Conservation (phyloP, 148 eudicot species). For the Nepenthes gracilis region DNA sequence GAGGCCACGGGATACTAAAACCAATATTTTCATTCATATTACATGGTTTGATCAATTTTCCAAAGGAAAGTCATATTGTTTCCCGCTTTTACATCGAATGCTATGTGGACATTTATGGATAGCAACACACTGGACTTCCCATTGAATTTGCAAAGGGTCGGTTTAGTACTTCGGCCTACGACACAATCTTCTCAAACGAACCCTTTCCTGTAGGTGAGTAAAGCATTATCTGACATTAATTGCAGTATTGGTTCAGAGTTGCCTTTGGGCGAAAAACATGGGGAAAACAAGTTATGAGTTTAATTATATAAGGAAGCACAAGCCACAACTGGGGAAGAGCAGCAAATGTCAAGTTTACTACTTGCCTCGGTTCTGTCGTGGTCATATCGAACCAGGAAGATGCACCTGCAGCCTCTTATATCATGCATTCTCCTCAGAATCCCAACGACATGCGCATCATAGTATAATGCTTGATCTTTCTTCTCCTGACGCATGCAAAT, state of each 20-base stretch:
- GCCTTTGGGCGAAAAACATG: too few species aligned
- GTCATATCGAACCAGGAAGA: not conserved
- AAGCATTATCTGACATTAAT: not conserved
- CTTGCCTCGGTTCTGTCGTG: not conserved
- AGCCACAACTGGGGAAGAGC: not conserved
- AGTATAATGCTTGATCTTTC: constrained; percentile 61
- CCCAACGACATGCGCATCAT: constrained; percentile 54
- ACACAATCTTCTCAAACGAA: constrained; percentile 66
- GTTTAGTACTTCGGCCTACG: constrained; percentile 5
- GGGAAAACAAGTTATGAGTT: too few species aligned
- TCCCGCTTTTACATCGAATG: too few species aligned
- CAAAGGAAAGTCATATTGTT: too few species aligned
- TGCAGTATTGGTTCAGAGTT: too few species aligned
- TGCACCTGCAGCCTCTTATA: constrained; percentile 89
- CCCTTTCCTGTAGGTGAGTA: constrained; percentile 40
- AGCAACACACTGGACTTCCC: too few species aligned
- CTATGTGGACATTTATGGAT: too few species aligned
- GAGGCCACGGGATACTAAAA: too few species aligned
- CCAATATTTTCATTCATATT: too few species aligned
- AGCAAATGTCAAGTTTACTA: not conserved
- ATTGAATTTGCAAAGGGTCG: too few species aligned
- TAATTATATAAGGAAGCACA: not conserved
- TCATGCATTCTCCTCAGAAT: constrained; percentile 83
- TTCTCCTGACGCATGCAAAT: constrained; percentile 45
- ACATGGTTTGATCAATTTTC: too few species aligned